Percentiles rank a stretch among this genome's conserved stretches.
Evolutionary conservation across 2,329 filamentous ascomycete genomes (phyloP).

Genomic region (Blumeria graminis): DNA sequence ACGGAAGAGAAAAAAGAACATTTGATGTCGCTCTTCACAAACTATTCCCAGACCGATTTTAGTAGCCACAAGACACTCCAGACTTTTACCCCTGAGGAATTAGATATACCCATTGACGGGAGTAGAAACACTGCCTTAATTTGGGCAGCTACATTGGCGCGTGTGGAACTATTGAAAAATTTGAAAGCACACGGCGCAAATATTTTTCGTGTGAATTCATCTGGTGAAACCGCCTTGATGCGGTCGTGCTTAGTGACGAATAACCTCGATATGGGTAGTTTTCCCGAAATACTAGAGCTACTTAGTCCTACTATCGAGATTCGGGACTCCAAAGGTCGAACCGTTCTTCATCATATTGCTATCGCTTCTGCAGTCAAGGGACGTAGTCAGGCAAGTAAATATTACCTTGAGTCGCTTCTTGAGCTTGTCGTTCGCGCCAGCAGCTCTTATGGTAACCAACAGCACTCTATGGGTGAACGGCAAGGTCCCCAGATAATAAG

Average conservation of each 20-base stretch:
- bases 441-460: constrained; percentile 32
- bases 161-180: constrained; percentile 57
- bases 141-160: constrained; percentile 84
- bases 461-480: constrained; percentile 12
- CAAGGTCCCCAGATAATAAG: constrained; percentile 29
- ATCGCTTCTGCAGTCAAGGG: constrained; percentile 91
- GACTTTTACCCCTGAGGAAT: constrained; percentile 50
- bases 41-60: constrained; percentile 40
- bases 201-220: constrained; percentile 67
- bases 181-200: constrained; percentile 69
- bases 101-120: constrained; percentile 80
- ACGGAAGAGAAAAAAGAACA: constrained; percentile 60
- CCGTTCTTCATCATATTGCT: constrained; percentile 87
- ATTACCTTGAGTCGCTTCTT: constrained; percentile 82
- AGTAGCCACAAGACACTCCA: constrained; percentile 54
- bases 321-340: constrained; percentile 68
- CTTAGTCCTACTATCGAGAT: constrained; percentile 78
- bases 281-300: constrained; percentile 73
- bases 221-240: constrained; percentile 81
- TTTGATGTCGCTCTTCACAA: constrained; percentile 58
- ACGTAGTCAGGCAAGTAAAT: constrained; percentile 71
- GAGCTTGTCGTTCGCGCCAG: constrained; percentile 86
- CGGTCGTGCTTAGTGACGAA: constrained; percentile 84
- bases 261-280: constrained; percentile 73
- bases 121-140: constrained; percentile 79